Evolutionary conservation across 108 stramenopile species (phyloP).

Genomic region (Fistulifera solaris): DNA sequence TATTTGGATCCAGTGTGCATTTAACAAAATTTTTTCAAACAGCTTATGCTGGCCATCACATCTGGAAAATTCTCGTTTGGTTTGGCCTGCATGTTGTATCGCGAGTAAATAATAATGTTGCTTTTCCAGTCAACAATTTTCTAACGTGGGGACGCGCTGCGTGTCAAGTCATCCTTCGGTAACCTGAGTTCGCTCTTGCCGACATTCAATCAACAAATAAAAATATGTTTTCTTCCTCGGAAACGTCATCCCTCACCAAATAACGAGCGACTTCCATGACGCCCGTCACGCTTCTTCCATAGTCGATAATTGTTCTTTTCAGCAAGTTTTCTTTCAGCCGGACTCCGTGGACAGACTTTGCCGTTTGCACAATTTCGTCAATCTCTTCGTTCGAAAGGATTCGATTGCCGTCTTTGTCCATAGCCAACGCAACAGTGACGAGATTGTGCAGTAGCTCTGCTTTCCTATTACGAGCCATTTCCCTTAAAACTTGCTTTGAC

Average conservation of each 20-base stretch:
- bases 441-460: slow-evolving; percentile 23
- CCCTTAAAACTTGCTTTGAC: not conserved
- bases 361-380: slow-evolving; percentile 13
- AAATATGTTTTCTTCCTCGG: slow-evolving; percentile 19
- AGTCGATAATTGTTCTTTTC: slow-evolving; percentile 12
- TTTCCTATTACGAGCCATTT: slow-evolving; percentile 15
- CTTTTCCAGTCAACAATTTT: too few relatives aligned
- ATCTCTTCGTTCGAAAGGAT: slow-evolving; percentile 31
- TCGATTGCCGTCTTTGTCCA: slow-evolving; percentile 28
- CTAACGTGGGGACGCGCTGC: too few relatives aligned
- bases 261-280: slow-evolving; percentile 63
- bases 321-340: slow-evolving; percentile 18
- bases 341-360: slow-evolving; percentile 25
- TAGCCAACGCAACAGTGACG: slow-evolving; percentile 18
- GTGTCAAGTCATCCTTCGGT: too few relatives aligned
- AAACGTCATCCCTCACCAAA: slow-evolving; percentile 30
- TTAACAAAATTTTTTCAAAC: too few relatives aligned
- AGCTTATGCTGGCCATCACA: too few relatives aligned
- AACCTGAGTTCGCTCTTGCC: too few relatives aligned
- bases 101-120: too few relatives aligned
- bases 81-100: too few relatives aligned
- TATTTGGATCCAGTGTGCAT: too few relatives aligned
- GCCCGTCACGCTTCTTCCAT: slow-evolving; percentile 26
- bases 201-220: not conserved
- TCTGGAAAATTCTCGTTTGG: too few relatives aligned